A percentile compares a stretch with the other conserved stretches of the same genome.
Conservation (phyloP, 139 green algal species). For the Chlorella sp. region DNA sequence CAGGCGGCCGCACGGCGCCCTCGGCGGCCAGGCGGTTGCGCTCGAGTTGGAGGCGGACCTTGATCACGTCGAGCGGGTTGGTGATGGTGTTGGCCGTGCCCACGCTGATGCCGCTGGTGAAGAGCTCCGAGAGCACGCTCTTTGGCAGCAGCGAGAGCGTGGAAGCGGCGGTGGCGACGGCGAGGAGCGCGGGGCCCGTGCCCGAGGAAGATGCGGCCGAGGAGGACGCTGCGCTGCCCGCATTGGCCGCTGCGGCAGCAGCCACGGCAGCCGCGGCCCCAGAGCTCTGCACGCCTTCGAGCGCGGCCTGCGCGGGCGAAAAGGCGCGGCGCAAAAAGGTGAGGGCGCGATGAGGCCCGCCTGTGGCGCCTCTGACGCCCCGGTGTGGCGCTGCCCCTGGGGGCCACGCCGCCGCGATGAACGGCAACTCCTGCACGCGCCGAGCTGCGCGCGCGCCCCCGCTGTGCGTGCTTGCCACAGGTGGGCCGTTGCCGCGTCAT, state of each 20-base stretch:
- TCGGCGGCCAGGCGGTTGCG: conserved; percentile 8
- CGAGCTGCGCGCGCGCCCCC: too few relatives aligned
- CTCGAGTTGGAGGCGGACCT: conserved; percentile 66
- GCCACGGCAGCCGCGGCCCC: background rate
- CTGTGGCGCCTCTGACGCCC: too few relatives aligned
- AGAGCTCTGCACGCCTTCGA: background rate
- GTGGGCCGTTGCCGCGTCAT: too few relatives aligned
- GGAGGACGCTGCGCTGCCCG: too few relatives aligned
- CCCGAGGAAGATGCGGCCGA: too few relatives aligned
- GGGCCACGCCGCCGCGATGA: too few relatives aligned
- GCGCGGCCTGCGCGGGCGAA: background rate
- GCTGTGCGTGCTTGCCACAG: too few relatives aligned
- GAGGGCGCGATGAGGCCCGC: too few relatives aligned
- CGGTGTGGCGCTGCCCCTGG: too few relatives aligned
- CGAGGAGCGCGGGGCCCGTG: too few relatives aligned
- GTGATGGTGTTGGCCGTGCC: conserved; percentile 32
- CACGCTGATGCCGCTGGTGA: conserved; percentile 29
- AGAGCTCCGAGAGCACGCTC: conserved; percentile 22
- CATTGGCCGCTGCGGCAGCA: too few relatives aligned
- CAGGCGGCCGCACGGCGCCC: conserved; percentile 21
- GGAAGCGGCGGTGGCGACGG: background rate
- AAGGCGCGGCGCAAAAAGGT: background rate
- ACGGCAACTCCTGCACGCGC: too few relatives aligned
- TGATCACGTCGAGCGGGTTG: conserved; percentile 60
- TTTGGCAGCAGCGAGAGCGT: background rate